These are phyloP conservation scores for Brassica balearica DNA, from an alignment of 441 rosid genomes.

Conservation along the genomic window DNA sequence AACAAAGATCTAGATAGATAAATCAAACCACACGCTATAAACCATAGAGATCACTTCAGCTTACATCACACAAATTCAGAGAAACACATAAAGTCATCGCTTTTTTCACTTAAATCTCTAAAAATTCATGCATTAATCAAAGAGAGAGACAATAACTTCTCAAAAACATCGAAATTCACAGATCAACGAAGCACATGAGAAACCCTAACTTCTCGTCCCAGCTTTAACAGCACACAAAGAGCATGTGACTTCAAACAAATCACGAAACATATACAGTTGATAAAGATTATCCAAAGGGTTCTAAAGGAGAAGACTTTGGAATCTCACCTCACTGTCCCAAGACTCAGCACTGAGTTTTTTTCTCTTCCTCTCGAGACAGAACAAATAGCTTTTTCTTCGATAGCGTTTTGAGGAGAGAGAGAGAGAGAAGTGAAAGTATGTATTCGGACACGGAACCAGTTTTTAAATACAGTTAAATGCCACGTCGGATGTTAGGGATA, in stretches of 20 bases:
- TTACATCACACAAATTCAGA: constrained; percentile 18
- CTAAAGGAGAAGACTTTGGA: constrained; percentile 34
- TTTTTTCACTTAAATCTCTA: constrained; percentile 11
- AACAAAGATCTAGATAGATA: constrained; percentile 26
- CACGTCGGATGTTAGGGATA: constrained; percentile 50
- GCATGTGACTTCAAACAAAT: constrained; percentile 26
- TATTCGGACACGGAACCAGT: constrained; percentile 58
- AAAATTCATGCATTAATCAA: constrained; percentile 32
- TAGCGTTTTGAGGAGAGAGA: constrained; percentile 54
- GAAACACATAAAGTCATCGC: constrained; percentile 20
- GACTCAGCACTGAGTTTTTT: constrained; percentile 34
- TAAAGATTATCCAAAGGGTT: constrained; percentile 27
- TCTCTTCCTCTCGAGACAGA: constrained; percentile 32
- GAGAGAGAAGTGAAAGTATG: constrained; percentile 41
- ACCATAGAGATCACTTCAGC: constrained; percentile 6
- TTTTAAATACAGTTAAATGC: constrained; percentile 69
- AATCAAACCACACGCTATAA: constrained; percentile 5
- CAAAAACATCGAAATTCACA: constrained; percentile 7
- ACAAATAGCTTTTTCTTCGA: constrained; percentile 30
- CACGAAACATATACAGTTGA: constrained; percentile 33
- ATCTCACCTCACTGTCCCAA: constrained; percentile 38
- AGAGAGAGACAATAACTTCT: background rate
- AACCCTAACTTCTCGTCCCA: constrained; percentile 41
- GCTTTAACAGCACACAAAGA: constrained; percentile 11
- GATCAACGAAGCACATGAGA: constrained; percentile 23